Conservation (phyloP, 805 yeast genomes). For the Lipomyces yamadae region DNA sequence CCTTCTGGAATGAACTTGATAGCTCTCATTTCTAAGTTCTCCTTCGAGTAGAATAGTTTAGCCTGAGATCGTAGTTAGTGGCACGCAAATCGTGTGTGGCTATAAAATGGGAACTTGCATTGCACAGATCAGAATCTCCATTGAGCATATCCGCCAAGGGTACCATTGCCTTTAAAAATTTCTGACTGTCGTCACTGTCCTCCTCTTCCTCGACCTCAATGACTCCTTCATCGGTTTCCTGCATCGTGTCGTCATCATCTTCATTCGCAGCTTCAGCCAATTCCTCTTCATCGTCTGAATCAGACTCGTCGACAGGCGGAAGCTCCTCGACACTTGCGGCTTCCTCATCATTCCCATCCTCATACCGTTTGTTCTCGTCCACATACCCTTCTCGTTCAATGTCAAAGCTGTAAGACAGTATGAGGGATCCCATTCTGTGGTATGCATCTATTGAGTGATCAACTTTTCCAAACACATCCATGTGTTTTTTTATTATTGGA, state of each 20-base stretch:
- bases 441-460: slow-evolving; percentile 60
- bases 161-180: slow-evolving; percentile 76
- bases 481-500: slow-evolving; percentile 47
- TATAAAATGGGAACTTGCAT: slow-evolving; percentile 57
- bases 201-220: slow-evolving; percentile 34
- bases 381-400: slow-evolving; percentile 51
- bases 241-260: slow-evolving; percentile 43
- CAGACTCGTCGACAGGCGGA: slow-evolving; percentile 29
- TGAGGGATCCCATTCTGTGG: slow-evolving; percentile 73
- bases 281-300: slow-evolving; percentile 33
- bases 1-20: slow-evolving; percentile 62
- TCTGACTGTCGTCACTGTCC: slow-evolving; percentile 46
- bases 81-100: not conserved
- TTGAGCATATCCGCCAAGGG: slow-evolving; percentile 92
- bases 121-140: slow-evolving; percentile 76
- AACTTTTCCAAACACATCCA: slow-evolving; percentile 35
- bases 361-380: slow-evolving; percentile 32
- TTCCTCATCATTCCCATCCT: slow-evolving; percentile 39
- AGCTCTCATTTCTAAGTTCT: slow-evolving; percentile 69
- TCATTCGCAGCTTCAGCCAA: slow-evolving; percentile 43
- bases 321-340: slow-evolving; percentile 43
- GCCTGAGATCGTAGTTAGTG: slow-evolving; percentile 41
- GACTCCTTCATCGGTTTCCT: slow-evolving; percentile 38
- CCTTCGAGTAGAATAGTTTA: slow-evolving; percentile 40
- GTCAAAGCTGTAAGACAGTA: slow-evolving; percentile 92